Base-by-base conservation (phyloP, 495 filamentous ascomycete genomes). In the Eremomyces bilateralis region DNA sequence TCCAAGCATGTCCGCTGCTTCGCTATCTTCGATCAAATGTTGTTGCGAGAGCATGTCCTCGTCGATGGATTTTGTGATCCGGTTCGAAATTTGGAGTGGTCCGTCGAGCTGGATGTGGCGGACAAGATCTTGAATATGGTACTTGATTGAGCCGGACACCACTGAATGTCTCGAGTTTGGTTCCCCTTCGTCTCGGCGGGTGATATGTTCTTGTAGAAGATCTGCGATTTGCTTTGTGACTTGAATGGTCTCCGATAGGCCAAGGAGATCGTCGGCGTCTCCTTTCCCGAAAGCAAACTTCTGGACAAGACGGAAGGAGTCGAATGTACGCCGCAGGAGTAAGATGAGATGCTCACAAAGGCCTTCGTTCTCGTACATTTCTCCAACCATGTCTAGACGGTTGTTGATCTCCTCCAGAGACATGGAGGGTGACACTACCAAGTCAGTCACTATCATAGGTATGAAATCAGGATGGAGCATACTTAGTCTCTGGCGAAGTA, bases 181-280 rank as follows among this genome's bases (percentile, higher is more conserved):
- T 15, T 43, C 31, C 2, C 40, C 44, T 13, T 27, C 6, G 2
- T 40, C 21, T 10, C 43, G 29, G 13, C 22, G 33, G 21, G 31
- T 25, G 12, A 42, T 41, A 36, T 55, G 52, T 3, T 43, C 44
- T 8, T 41, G 22, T 4, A 79, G 43, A 1, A 67, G 43, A 22
- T 58, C 47, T 20, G 64, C 64, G 28, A 94, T 72, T 4, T 75
- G 64, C 20, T 71, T 63, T 1, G 82, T 84, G 3, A 79, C 76
- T 36, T 72, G 60, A 38, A 95, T 77, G 0, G 88, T 90, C 35
- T 65, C 69, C 3, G 79, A 78, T 10, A 99, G 61, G 15, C 67
- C 71, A 13, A 95, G 60, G 17, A 99, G 60, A 47, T 95, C 88
- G 51, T 94, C 85, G n/a, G 85, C 62, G 42, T 93, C 80, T n/a